Conservation (phyloP, 2,329 filamentous ascomycete genomes). For the Fusarium virguliforme region DNA sequence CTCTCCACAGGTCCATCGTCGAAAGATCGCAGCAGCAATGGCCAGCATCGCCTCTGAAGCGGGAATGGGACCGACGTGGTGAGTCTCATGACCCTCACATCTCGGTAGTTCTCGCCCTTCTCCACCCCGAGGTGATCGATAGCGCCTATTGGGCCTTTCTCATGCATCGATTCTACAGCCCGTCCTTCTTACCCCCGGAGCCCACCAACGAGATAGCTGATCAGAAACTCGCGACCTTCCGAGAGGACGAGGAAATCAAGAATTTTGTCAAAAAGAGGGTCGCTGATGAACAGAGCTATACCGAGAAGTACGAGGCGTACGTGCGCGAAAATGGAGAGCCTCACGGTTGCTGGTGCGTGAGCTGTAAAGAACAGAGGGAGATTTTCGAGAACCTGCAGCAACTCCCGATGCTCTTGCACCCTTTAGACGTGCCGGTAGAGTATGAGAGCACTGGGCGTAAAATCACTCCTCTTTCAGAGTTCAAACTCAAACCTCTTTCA, state of each 20-base stretch:
- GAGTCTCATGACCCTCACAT: not conserved
- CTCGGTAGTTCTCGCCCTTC: conserved; percentile 12
- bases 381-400: conserved; percentile 7
- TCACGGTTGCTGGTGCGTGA: conserved; percentile 1
- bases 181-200: not conserved
- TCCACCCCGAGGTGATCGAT: conserved; percentile 4
- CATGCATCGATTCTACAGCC: conserved; percentile 2
- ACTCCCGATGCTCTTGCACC: conserved; percentile 2
- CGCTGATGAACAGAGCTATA: not conserved
- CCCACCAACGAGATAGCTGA: not conserved
- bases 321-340: conserved; percentile 8
- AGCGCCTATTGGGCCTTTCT: conserved; percentile 1
- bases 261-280: conserved; percentile 1
- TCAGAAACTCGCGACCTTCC: conserved; percentile 7
- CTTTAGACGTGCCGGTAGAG: conserved; percentile 7
- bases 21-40: conserved; percentile 3
- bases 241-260: not conserved
- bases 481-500: not conserved
- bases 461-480: not conserved
- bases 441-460: conserved; percentile 10
- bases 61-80: conserved; percentile 4
- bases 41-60: not conserved
- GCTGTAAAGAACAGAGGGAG: not conserved
- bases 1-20: not conserved
- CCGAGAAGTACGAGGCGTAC: conserved; percentile 9